Conservation (phyloP, 768 basidiomycete species). For the Multifurca ochricompacta region DNA sequence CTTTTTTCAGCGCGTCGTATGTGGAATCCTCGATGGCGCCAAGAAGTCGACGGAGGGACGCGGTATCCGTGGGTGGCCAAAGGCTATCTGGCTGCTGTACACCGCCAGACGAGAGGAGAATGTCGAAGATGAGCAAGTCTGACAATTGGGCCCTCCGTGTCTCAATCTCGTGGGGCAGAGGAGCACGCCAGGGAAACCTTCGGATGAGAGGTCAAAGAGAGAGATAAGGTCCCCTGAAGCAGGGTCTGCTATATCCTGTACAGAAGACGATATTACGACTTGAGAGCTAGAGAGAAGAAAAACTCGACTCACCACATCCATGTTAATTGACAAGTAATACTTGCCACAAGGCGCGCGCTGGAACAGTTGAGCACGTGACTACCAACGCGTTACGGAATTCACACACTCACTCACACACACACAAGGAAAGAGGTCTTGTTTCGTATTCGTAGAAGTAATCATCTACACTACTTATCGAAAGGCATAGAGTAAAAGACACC, state of each 20-base stretch:
- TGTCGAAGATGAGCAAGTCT: constrained; percentile 65
- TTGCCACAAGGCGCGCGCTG: no score
- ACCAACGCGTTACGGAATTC: background rate
- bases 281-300: background rate
- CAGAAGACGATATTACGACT: background rate
- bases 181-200: constrained; percentile 53
- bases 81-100: constrained; percentile 50
- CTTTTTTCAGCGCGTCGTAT: constrained; percentile 73
- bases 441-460: background rate
- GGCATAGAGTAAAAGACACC: constrained; percentile 8
- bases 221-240: constrained; percentile 13
- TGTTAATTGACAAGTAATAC: no score
- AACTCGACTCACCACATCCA: constrained; percentile 11
- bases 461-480: constrained; percentile 14
- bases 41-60: constrained; percentile 48
- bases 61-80: constrained; percentile 59
- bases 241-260: constrained; percentile 8
- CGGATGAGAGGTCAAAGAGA: constrained; percentile 45
- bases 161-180: constrained; percentile 49
- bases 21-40: constrained; percentile 49
- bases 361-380: no score
- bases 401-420: no score
- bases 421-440: background rate
- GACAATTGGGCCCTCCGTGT: constrained; percentile 52
- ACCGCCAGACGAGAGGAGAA: constrained; percentile 58